Conservation (phyloP, 202 grass and related monocot genomes). For the Miscanthus sacchariflorus region DNA sequence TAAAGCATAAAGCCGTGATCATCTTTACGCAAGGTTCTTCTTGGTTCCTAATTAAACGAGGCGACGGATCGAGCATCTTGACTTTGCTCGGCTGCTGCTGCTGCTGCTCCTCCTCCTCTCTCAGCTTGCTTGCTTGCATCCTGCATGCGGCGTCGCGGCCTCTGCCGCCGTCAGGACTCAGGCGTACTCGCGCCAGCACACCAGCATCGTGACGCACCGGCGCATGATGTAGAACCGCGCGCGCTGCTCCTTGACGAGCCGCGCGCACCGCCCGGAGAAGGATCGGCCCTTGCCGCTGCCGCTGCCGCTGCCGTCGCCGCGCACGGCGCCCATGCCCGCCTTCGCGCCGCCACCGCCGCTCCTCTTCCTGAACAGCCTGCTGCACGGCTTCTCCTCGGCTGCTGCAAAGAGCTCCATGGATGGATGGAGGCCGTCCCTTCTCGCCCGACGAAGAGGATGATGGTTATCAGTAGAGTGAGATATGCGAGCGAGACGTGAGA, state of each 20-base stretch:
- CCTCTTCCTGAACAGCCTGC: constrained; percentile 68
- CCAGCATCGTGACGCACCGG: constrained; percentile 92
- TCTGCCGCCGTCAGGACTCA: constrained; percentile 19
- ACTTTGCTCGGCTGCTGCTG: not conserved
- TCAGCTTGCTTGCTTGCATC: not conserved
- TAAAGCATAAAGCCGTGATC: not conserved
- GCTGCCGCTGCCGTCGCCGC: constrained; percentile 21
- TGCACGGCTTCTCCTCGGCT: constrained; percentile 63
- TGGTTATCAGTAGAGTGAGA: not conserved
- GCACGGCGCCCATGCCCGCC: constrained; percentile 12
- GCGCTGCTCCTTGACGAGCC: constrained; percentile 89
- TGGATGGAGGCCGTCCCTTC: not conserved
- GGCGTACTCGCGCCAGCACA: constrained; percentile 86
- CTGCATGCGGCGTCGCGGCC: not conserved
- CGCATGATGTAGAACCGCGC: constrained; percentile 97
- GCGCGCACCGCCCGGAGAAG: constrained; percentile 78
- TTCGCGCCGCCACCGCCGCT: constrained; percentile 34
- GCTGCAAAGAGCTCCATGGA: constrained; percentile 57
- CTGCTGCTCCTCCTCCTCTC: not conserved
- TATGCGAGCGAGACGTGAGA: not conserved
- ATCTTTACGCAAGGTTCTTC: constrained; percentile 43
- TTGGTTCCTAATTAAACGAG: not conserved
- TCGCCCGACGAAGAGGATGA: not conserved
- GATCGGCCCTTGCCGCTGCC: constrained; percentile 49
- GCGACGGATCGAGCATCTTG: not conserved